Evolutionary conservation across 805 yeast genomes (phyloP), one percentile per base, ranked within the genome.

Genomic region (Kazachstania kunashirensis): DNA sequence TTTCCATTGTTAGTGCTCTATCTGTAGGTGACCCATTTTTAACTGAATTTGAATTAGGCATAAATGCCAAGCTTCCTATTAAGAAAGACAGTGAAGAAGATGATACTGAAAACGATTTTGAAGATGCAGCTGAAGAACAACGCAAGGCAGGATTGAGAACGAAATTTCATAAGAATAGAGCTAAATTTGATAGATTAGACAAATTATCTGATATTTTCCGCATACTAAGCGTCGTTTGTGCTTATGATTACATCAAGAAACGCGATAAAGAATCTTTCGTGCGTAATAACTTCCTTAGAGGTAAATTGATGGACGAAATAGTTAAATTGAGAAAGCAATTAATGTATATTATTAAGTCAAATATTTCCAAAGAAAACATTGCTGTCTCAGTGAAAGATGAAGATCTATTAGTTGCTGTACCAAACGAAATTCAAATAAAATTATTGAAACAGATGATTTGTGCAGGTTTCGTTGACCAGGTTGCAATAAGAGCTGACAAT

Each of bases 1-100:
- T 92, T 31, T 92, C 96, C 0, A 70, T 92, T 37, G 96, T 92
- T 1, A 81, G 96, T 23, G 95, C 86, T 0, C 62, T 92, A 23
- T 79, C 96, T 0, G 96, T 92, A 30, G 96, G 96, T 5, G 94
- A 88, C 50, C 95, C 95, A 12, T 86, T 85, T 48, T 59, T 84
- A 24, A 69, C 68, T 28, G 94, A 82, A 53, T 73, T 71, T 44
- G 96, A 84, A 50, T 55, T 84, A 9, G 89, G 92, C 1, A 63
- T 80, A 19, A 53, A 47, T 29, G 46, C 40, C 17, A 44, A 47
- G 27, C 39, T 37, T 23, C 35, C 19, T 6, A 37, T 35, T 13
- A 45, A 39, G 16, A 39, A 39, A 12, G 32, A 29, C 21, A 41
- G 46, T 32, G 44, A 53, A 31, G 42, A 52, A 15, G 58, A 53